phyloP scores from a whole-genome alignment of 2,329 filamentous ascomycete genomes.

The Neonectria hederae region DNA sequence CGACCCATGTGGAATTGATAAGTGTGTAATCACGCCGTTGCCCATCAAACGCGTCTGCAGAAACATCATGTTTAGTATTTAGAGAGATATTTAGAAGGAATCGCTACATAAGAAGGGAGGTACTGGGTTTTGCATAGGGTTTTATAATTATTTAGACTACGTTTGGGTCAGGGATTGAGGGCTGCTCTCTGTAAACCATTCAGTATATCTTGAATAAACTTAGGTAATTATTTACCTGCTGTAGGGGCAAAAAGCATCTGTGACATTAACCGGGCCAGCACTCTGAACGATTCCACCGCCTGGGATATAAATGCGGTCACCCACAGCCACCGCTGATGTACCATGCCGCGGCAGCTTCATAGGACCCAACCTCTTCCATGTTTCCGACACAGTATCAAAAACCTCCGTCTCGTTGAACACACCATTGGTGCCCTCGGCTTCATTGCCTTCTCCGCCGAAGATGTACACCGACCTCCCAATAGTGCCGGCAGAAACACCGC shows the following conservation, averaged over 20 bases:
- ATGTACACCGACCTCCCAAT: constrained; percentile 45
- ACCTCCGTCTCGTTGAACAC: constrained; percentile 45
- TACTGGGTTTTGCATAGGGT: no score
- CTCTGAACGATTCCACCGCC: constrained; percentile 45
- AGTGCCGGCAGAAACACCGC: constrained; percentile 44
- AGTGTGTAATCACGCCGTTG: background rate
- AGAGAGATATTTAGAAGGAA: no score
- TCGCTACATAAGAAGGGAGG: no score
- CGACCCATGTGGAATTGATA: background rate
- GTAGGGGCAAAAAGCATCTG: constrained; percentile 27
- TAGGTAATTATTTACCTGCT: no score
- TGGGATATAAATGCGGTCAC: constrained; percentile 45
- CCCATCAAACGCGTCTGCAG: no score
- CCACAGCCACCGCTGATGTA: constrained; percentile 43
- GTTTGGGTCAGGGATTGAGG: no score
- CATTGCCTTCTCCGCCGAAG: constrained; percentile 52
- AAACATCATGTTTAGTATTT: no score
- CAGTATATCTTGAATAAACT: no score
- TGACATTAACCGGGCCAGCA: constrained; percentile 26
- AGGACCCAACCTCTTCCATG: constrained; percentile 38
- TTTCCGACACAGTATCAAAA: constrained; percentile 42
- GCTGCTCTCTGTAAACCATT: no score
- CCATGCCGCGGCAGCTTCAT: constrained; percentile 50
- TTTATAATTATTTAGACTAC: no score
- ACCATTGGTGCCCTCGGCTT: constrained; percentile 20